Conservation (phyloP, 176 grass and related monocot genomes). For the Eragrostis curvula region DNA sequence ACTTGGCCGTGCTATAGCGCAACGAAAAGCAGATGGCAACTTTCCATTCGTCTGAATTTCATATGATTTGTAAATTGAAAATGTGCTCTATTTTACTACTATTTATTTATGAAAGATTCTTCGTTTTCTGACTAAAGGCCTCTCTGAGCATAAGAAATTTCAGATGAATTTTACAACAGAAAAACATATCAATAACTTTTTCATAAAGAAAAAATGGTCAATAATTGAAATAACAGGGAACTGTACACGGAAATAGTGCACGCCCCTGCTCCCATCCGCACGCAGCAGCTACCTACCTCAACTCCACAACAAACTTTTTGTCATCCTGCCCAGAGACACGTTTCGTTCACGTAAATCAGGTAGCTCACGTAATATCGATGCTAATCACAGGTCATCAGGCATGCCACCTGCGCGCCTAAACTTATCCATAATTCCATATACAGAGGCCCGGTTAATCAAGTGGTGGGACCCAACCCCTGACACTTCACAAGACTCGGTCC, state of each 20-base stretch:
- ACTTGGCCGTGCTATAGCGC: neutral
- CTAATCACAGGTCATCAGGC: constrained; percentile 30
- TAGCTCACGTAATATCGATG: constrained; percentile 10
- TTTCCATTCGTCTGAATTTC: neutral
- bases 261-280: neutral
- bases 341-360: constrained; percentile 18
- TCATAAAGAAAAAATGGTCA: too few species aligned
- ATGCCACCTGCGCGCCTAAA: constrained; percentile 11
- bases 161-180: neutral
- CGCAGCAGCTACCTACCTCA: neutral
- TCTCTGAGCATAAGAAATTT: neutral
- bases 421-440: constrained; percentile 10
- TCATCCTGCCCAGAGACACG: neutral
- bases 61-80: neutral
- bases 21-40: neutral
- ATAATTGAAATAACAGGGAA: neutral
- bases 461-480: neutral
- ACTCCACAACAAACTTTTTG: neutral
- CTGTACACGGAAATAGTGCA: neutral
- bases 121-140: neutral
- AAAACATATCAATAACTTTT: too few species aligned
- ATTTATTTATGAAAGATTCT: neutral
- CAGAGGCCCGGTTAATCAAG: neutral
- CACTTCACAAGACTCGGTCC: neutral
- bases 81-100: neutral